Conservation (phyloP, 1,139 yeast genomes). For the Kodamaea sp. region DNA sequence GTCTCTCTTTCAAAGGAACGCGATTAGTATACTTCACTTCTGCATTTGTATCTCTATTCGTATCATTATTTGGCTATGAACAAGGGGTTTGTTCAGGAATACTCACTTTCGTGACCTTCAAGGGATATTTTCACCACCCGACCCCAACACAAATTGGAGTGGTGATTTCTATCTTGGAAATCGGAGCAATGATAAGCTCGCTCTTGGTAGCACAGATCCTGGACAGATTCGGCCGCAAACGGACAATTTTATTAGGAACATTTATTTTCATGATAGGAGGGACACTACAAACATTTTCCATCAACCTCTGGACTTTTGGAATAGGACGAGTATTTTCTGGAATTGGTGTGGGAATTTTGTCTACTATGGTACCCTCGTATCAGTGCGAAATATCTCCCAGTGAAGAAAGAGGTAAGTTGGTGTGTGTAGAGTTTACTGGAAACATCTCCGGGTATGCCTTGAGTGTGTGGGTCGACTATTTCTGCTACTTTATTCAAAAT, state of each 20-base stretch:
- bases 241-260: conserved; percentile 52
- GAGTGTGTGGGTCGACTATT: conserved; percentile 58
- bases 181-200: conserved; percentile 53
- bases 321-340: conserved; percentile 55
- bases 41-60: conserved; percentile 80
- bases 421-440: conserved; percentile 57
- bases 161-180: conserved; percentile 51
- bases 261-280: conserved; percentile 53
- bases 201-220: conserved; percentile 49
- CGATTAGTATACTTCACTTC: conserved; percentile 70
- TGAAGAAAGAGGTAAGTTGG: conserved; percentile 55
- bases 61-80: conserved; percentile 84
- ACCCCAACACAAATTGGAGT: conserved; percentile 49
- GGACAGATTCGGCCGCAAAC: conserved; percentile 49
- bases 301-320: conserved; percentile 44
- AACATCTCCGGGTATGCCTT: conserved; percentile 53
- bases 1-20: conserved; percentile 40
- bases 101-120: conserved; percentile 49
- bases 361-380: conserved; percentile 55
- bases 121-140: conserved; percentile 47
- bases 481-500: conserved; percentile 49
- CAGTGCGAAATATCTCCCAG: conserved; percentile 59
- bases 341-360: conserved; percentile 52
- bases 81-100: conserved; percentile 92
- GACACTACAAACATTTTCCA: conserved; percentile 47